A percentile compares a stretch with the other conserved stretches of the same genome.
phyloP scores from a whole-genome alignment of 495 filamentous ascomycete genomes.

The Penicillium nucicola region DNA sequence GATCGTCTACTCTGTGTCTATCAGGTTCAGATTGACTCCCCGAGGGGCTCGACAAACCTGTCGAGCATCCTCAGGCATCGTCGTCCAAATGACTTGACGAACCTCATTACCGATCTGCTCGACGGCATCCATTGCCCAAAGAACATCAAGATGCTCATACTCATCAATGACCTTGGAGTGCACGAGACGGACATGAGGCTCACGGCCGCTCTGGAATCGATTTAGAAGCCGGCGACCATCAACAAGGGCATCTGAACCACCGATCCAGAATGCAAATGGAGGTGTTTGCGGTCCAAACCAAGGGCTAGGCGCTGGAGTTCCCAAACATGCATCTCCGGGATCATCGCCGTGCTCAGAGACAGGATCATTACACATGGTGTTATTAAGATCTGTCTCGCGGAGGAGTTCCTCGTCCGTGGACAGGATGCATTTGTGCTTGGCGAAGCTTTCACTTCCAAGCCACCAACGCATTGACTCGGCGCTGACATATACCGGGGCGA shows the following conservation, averaged over 20 bases:
- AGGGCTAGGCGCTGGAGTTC: slow-evolving; percentile 45
- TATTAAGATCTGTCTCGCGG: slow-evolving; percentile 62
- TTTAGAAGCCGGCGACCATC: slow-evolving; percentile 73
- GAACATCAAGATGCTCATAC: slow-evolving; percentile 93
- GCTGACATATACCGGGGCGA: slow-evolving; percentile 85
- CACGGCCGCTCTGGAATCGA: slow-evolving; percentile 71
- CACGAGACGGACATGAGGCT: slow-evolving; percentile 79
- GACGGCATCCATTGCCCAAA: slow-evolving; percentile 90
- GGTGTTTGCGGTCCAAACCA: slow-evolving; percentile 84
- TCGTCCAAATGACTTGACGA: slow-evolving; percentile 79
- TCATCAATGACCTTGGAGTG: slow-evolving; percentile 81
- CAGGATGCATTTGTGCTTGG: slow-evolving; percentile 86
- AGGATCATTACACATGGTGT: background rate
- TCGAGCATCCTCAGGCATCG: slow-evolving; percentile 52
- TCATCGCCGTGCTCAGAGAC: slow-evolving; percentile 16
- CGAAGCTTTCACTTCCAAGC: slow-evolving; percentile 88
- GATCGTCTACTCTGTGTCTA: background rate
- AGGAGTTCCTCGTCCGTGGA: slow-evolving; percentile 65
- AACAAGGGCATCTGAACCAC: slow-evolving; percentile 77
- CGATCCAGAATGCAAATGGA: slow-evolving; percentile 87
- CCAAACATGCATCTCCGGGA: slow-evolving; percentile 16
- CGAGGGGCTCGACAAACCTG: slow-evolving; percentile 57
- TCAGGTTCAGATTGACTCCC: slow-evolving; percentile 30
- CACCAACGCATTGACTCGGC: slow-evolving; percentile 95
- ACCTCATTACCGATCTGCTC: slow-evolving; percentile 84